Evolutionary conservation across 139 green algal genomes (phyloP).

Genomic region (Closterium sp.): DNA sequence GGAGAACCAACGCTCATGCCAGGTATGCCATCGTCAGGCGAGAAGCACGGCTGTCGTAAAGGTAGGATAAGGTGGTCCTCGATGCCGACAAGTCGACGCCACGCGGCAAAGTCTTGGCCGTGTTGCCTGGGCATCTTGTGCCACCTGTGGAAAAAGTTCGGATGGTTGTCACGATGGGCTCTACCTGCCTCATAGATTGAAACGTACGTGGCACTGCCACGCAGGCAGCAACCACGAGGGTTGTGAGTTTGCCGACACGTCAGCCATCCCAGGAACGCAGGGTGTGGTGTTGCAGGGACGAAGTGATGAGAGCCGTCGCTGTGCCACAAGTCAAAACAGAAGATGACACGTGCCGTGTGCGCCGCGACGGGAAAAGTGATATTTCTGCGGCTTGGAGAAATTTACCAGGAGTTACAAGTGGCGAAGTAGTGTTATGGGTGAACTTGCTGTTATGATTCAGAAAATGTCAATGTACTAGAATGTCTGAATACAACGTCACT

Average conservation of each 20-base stretch:
- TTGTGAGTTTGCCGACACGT: background rate
- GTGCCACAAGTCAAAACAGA: background rate
- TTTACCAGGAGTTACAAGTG: too few relatives aligned
- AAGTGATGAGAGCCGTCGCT: background rate
- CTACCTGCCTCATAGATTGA: background rate
- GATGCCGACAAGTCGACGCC: background rate
- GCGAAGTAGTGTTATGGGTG: too few relatives aligned
- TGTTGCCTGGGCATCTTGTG: background rate
- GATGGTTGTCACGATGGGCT: background rate
- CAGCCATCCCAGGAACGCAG: background rate
- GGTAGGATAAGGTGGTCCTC: background rate
- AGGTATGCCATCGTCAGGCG: background rate
- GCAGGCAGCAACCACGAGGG: background rate
- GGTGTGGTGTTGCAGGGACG: background rate
- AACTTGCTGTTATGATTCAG: too few relatives aligned
- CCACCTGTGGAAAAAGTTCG: background rate
- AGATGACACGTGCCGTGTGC: background rate
- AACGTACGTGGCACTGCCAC: background rate
- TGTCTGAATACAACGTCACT: too few relatives aligned
- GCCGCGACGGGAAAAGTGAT: background rate
- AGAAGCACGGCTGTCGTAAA: background rate
- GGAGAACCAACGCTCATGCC: background rate
- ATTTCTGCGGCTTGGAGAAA: background rate
- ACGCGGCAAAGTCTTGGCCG: background rate
- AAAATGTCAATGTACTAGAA: too few relatives aligned